phyloP scores from a whole-genome alignment of 371 early-diverging fungal genomes.

The Mucor irregularis region DNA sequence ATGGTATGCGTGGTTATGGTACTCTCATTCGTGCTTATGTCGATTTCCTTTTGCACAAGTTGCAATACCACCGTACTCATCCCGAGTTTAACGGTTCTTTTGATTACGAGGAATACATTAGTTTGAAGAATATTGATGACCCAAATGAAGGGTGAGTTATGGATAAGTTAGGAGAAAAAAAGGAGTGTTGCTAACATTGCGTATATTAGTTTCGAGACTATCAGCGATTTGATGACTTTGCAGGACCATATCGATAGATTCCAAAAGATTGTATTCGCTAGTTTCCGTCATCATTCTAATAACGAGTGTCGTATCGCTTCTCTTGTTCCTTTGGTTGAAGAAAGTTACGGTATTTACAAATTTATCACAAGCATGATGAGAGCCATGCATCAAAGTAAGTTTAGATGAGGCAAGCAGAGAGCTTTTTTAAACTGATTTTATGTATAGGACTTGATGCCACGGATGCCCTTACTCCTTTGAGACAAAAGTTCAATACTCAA shows the following conservation, averaged over 20 bases:
- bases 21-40: conserved; percentile 90
- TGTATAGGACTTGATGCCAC: conserved; percentile 62
- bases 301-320: conserved; percentile 96
- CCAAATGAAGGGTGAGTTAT: conserved; percentile 94
- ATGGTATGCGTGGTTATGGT: conserved; percentile 78
- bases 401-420: neutral
- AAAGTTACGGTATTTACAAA: conserved; percentile 93
- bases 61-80: conserved; percentile 89
- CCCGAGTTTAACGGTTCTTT: conserved; percentile 94
- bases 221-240: conserved; percentile 88
- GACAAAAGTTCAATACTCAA: conserved; percentile 82
- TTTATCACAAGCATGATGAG: conserved; percentile 93
- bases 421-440: too few species aligned
- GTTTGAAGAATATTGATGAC: conserved; percentile 91
- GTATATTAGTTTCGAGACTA: conserved; percentile 81
- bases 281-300: conserved; percentile 82
- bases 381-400: conserved; percentile 93
- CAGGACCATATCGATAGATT: conserved; percentile 90
- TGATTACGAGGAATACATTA: conserved; percentile 96
- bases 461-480: conserved; percentile 87
- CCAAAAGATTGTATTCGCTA: conserved; percentile 84
- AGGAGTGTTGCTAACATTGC: neutral
- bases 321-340: conserved; percentile 96
- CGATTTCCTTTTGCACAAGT: conserved; percentile 85
- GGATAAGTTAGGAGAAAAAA: neutral